Percentiles rank a stretch among this genome's conserved stretches.
Conservation (phyloP, 2,329 filamentous ascomycete species). For the Pseudogymnoascus sp. region DNA sequence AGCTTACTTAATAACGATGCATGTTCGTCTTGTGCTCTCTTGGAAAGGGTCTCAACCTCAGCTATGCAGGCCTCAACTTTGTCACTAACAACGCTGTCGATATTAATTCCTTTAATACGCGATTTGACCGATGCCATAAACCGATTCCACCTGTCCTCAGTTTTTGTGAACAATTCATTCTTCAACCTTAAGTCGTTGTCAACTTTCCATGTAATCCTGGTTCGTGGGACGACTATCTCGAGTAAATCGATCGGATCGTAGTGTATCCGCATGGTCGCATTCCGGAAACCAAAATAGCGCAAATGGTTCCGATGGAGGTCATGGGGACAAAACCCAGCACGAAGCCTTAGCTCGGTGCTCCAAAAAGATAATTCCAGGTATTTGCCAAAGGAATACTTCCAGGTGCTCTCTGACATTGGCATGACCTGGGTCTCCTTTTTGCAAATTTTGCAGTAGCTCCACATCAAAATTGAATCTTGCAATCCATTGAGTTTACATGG, state of each 20-base stretch:
- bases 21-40: conserved; percentile 79
- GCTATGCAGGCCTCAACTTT: conserved; percentile 73
- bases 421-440: conserved; percentile 82
- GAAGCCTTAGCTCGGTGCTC: conserved; percentile 72
- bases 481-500: conserved; percentile 55
- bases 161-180: conserved; percentile 78
- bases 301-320: conserved; percentile 90
- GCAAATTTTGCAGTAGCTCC: conserved; percentile 92
- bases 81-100: conserved; percentile 82
- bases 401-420: conserved; percentile 87
- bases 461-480: conserved; percentile 82
- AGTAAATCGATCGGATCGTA: conserved; percentile 89
- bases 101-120: conserved; percentile 78
- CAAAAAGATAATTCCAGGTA: conserved; percentile 97
- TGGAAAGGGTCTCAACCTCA: conserved; percentile 70
- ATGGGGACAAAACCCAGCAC: conserved; percentile 71
- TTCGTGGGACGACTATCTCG: conserved; percentile 85
- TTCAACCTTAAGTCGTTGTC: conserved; percentile 87
- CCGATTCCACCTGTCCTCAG: conserved; percentile 70
- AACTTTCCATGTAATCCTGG: conserved; percentile 94
- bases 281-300: conserved; percentile 82
- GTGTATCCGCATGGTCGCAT: conserved; percentile 79
- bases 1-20: conserved; percentile 63
- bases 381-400: conserved; percentile 98
- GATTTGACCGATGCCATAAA: conserved; percentile 85